These are phyloP conservation scores for Ananas comosus DNA, from an alignment of 176 grass and related monocot genomes.

Conservation along the genomic window DNA sequence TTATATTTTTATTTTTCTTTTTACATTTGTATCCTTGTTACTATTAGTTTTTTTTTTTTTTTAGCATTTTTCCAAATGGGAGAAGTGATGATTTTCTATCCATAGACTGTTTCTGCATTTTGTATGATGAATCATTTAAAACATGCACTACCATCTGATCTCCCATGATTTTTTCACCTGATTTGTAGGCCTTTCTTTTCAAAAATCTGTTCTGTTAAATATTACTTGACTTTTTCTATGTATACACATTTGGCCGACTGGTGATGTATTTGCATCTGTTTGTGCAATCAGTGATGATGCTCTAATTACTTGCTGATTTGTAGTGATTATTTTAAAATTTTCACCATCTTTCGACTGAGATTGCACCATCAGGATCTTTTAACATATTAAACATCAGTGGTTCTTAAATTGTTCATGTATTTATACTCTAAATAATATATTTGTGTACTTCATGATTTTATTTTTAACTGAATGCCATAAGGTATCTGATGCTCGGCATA, in stretches of 20 bases:
- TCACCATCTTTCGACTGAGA: slow-evolving; percentile 63
- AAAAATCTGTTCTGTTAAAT: too few relatives aligned
- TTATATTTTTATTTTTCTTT: too few relatives aligned
- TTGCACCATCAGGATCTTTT: slow-evolving; percentile 7
- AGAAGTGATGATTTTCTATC: slow-evolving; percentile 40
- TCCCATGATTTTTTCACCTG: neutral
- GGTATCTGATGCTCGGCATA: slow-evolving; percentile 33
- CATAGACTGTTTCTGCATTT: slow-evolving; percentile 34
- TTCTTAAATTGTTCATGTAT: too few relatives aligned
- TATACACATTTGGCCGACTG: too few relatives aligned
- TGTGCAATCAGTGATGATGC: slow-evolving; percentile 45
- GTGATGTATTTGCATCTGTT: neutral
- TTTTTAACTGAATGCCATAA: slow-evolving; percentile 14
- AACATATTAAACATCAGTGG: too few relatives aligned
- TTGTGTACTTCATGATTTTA: neutral
- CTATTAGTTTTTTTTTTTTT: too few relatives aligned
- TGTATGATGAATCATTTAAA: slow-evolving; percentile 27
- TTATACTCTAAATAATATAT: too few relatives aligned
- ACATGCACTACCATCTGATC: slow-evolving; percentile 65
- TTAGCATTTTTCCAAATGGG: neutral
- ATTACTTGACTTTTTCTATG: too few relatives aligned
- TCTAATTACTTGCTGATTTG: slow-evolving; percentile 32
- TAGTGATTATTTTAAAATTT: slow-evolving; percentile 37
- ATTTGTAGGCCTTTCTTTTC: too few relatives aligned
- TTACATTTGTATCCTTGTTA: too few relatives aligned